Percentiles rank a stretch among this genome's conserved stretches.
Evolutionary conservation across 2,329 filamentous ascomycete species (phyloP).

Genomic region (Fusarium gaditjirri): DNA sequence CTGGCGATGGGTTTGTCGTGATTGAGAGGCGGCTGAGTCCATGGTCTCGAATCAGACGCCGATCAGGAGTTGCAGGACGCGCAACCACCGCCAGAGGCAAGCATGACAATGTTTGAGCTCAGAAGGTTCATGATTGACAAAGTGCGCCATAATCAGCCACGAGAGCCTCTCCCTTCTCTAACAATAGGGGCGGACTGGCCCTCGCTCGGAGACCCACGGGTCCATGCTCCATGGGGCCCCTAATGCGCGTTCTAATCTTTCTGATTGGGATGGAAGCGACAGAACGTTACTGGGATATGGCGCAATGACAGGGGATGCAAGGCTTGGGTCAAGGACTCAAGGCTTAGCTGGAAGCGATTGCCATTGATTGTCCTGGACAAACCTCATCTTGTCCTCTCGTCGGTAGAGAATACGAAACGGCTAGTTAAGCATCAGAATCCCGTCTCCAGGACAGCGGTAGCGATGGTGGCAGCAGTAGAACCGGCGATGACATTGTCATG

Average conservation of each 20-base stretch:
- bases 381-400: background rate
- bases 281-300: conserved; percentile 37
- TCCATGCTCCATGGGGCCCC: conserved; percentile 23
- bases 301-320: conserved; percentile 42
- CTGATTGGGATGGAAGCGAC: conserved; percentile 35
- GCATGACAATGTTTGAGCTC: conserved; percentile 21
- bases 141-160: conserved; percentile 15
- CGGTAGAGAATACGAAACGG: conserved; percentile 6
- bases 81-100: conserved; percentile 32
- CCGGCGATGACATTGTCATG: conserved; percentile 3
- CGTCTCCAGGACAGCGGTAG: conserved; percentile 13
- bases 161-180: conserved; percentile 35
- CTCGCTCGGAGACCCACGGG: conserved; percentile 36
- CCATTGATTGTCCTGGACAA: conserved; percentile 25
- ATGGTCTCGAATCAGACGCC: conserved; percentile 17
- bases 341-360: conserved; percentile 23
- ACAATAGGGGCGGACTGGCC: conserved; percentile 37
- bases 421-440: conserved; percentile 6
- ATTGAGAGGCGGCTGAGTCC: conserved; percentile 22
- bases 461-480: conserved; percentile 3
- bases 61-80: conserved; percentile 44
- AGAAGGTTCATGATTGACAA: conserved; percentile 19
- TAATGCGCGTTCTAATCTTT: conserved; percentile 20
- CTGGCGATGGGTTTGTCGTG: conserved; percentile 2
- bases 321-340: conserved; percentile 33